Evolutionary conservation across 768 basidiomycete species (phyloP).

Genomic region (Sarcodon aspratus): DNA sequence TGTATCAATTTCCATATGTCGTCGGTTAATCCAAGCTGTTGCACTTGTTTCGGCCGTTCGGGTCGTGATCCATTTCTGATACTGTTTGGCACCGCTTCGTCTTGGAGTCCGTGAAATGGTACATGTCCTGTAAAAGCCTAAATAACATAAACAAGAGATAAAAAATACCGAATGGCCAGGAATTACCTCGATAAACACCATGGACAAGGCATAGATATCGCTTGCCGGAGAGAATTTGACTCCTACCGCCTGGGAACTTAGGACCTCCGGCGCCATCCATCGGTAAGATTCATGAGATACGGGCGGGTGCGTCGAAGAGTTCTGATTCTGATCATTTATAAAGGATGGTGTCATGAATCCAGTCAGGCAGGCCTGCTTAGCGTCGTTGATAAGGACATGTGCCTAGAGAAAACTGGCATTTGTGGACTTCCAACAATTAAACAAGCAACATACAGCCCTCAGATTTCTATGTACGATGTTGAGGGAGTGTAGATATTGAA

Average conservation of each 20-base stretch:
- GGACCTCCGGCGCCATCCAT: slow-evolving; percentile 9
- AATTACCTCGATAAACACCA: neutral
- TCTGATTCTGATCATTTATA: neutral
- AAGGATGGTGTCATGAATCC: slow-evolving; percentile 8
- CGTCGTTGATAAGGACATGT: slow-evolving; percentile 7
- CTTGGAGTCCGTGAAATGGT: neutral
- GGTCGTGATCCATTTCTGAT: neutral
- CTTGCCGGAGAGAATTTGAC: neutral
- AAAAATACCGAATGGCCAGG: no score
- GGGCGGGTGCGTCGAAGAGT: neutral
- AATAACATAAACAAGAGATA: neutral
- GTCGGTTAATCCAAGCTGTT: neutral
- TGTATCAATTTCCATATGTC: neutral
- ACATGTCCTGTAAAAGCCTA: neutral
- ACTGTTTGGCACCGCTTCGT: neutral
- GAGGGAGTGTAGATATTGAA: no score
- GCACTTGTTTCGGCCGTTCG: neutral
- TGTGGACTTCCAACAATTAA: no score
- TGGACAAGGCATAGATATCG: slow-evolving; percentile 9
- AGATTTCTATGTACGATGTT: no score
- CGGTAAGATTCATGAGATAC: slow-evolving; percentile 1
- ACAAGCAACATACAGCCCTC: no score
- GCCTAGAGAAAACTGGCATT: no score
- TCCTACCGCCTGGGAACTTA: neutral
- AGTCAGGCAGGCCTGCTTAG: slow-evolving; percentile 6